Percentiles rank a stretch among this genome's conserved stretches.
These are phyloP conservation scores for Russula abietina DNA, from an alignment of 768 basidiomycete species.

Conservation along the genomic window DNA sequence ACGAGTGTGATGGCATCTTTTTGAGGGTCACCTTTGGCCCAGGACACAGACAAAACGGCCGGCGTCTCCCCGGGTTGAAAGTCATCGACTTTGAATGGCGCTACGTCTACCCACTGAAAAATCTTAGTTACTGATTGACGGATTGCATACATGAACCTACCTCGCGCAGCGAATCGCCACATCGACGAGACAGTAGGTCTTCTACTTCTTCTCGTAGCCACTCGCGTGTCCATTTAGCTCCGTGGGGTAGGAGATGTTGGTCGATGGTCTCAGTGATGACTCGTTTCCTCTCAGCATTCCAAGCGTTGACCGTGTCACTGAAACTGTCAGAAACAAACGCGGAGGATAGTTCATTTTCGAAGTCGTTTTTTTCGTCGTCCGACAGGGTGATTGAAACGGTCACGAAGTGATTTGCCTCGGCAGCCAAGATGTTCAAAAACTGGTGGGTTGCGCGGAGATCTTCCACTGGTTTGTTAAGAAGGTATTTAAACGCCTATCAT, in stretches of 20 bases:
- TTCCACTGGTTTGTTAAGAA: constrained; percentile 66
- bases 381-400: constrained; percentile 67
- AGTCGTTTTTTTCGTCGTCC: constrained; percentile 50
- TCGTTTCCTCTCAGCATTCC: constrained; percentile 81
- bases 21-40: constrained; percentile 92
- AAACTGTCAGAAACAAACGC: constrained; percentile 82
- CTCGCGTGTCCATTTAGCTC: constrained; percentile 83
- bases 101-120: constrained; percentile 72
- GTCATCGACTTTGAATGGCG: constrained; percentile 57
- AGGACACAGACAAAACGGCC: constrained; percentile 83
- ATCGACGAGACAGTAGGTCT: constrained; percentile 66
- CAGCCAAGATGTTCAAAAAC: constrained; percentile 85
- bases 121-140: constrained; percentile 4
- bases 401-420: constrained; percentile 85
- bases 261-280: constrained; percentile 76
- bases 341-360: constrained; percentile 70
- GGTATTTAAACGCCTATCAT: constrained; percentile 88
- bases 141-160: constrained; percentile 41
- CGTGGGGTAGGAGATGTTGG: constrained; percentile 76
- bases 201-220: constrained; percentile 88
- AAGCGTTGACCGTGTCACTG: constrained; percentile 77
- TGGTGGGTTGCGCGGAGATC: constrained; percentile 69
- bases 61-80: constrained; percentile 68
- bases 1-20: constrained; percentile 84
- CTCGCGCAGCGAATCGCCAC: constrained; percentile 60